Evolutionary conservation across 495 filamentous ascomycete species (phyloP).

Genomic region (Schizothecium vesticola): DNA sequence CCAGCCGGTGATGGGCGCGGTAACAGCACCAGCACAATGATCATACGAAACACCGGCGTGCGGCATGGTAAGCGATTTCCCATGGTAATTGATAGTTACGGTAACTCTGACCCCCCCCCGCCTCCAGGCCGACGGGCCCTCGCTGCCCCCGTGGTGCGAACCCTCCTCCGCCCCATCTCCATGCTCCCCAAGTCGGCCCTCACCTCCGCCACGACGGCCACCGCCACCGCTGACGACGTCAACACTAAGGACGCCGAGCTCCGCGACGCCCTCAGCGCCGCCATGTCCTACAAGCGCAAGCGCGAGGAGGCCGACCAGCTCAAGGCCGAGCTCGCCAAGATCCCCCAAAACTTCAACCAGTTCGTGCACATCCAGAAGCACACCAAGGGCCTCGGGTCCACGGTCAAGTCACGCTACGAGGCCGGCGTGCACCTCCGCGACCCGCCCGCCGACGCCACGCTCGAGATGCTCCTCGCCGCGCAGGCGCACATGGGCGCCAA

Average conservation of each 20-base stretch:
- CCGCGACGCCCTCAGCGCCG: slow-evolving; percentile 13
- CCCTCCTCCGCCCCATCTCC: slow-evolving; percentile 33
- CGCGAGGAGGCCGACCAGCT: slow-evolving; percentile 3
- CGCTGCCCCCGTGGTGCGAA: slow-evolving; percentile 34
- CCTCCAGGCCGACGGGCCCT: slow-evolving; percentile 42
- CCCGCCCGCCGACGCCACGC: slow-evolving; percentile 76
- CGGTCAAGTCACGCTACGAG: slow-evolving; percentile 54
- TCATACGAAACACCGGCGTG: slow-evolving; percentile 46
- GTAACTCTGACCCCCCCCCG: not conserved
- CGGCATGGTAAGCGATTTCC: slow-evolving; percentile 40
- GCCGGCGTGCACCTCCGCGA: slow-evolving; percentile 61
- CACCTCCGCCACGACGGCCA: slow-evolving; percentile 1
- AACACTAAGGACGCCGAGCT: not conserved
- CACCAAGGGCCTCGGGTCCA: slow-evolving; percentile 48
- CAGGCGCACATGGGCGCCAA: slow-evolving; percentile 90
- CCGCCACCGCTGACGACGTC: slow-evolving; percentile 1
- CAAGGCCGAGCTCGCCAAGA: slow-evolving; percentile 24
- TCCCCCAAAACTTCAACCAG: slow-evolving; percentile 26
- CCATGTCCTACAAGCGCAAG: not conserved
- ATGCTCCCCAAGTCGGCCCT: slow-evolving; percentile 10
- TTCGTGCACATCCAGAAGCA: slow-evolving; percentile 19
- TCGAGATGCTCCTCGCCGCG: slow-evolving; percentile 86
- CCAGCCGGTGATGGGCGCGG: slow-evolving; percentile 11
- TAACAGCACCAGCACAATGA: slow-evolving; percentile 35
- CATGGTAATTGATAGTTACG: not conserved